Evolutionary conservation across 306 rosid species (phyloP).

Genomic region (Leucaena leucocephala): DNA sequence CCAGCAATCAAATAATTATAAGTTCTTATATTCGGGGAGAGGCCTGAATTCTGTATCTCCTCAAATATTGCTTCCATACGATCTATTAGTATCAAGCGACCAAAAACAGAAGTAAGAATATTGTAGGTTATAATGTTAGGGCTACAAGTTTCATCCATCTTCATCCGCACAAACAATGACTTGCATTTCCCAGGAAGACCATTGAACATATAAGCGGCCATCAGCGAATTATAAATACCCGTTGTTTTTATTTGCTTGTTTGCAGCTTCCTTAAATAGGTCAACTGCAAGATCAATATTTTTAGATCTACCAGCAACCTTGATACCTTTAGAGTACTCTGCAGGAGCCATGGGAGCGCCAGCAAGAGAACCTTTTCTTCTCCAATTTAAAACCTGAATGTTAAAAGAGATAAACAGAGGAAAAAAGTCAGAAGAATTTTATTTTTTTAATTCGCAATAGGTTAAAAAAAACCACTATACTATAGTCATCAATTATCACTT

Average conservation of each 20-base stretch:
- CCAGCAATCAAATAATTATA: conserved; percentile 75
- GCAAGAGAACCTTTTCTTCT: conserved; percentile 43
- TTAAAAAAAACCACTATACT: neutral
- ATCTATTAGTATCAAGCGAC: conserved; percentile 68
- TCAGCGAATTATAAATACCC: conserved; percentile 68
- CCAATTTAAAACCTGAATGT: conserved; percentile 72
- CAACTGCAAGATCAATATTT: conserved; percentile 58
- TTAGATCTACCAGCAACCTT: conserved; percentile 58
- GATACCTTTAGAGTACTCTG: conserved; percentile 72
- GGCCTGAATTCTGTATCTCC: conserved; percentile 47
- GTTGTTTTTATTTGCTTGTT: conserved; percentile 52
- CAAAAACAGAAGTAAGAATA: conserved; percentile 56
- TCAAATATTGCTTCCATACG: conserved; percentile 64
- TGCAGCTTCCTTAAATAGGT: conserved; percentile 66
- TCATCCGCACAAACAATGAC: conserved; percentile 62
- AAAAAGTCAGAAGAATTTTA: neutral
- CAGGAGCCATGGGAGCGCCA: conserved; percentile 40
- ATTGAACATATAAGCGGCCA: conserved; percentile 74
- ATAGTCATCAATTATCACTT: neutral
- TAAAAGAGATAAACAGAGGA: conserved; percentile 7
- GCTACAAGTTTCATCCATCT: conserved; percentile 48
- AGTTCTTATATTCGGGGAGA: conserved; percentile 54
- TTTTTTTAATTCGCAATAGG: neutral
- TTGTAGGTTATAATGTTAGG: conserved; percentile 56
- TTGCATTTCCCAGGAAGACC: conserved; percentile 59